phyloP scores from a whole-genome alignment of 2,329 filamentous ascomycete species.

The Penicillium sp. region DNA sequence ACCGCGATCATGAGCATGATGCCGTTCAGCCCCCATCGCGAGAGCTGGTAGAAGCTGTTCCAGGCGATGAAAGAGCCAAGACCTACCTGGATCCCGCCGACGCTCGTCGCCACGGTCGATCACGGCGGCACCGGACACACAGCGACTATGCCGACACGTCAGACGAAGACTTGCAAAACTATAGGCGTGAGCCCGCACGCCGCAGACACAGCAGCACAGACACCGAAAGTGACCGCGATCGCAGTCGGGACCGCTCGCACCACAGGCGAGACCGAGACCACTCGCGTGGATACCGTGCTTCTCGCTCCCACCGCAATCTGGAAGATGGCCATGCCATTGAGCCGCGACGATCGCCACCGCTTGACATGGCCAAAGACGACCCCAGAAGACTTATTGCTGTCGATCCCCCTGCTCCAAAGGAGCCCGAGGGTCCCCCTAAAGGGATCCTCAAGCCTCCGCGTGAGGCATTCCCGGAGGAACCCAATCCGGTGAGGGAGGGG shows the following conservation, averaged over 20 bases:
- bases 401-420: slow-evolving; percentile 32
- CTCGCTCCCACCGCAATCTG: slow-evolving; percentile 20
- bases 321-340: slow-evolving; percentile 15
- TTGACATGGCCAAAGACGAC: slow-evolving; percentile 17
- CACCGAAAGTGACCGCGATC: slow-evolving; percentile 18
- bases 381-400: slow-evolving; percentile 22
- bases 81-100: slow-evolving; percentile 13
- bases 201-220: slow-evolving; percentile 23
- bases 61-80: slow-evolving; percentile 1
- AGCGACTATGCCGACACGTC: slow-evolving; percentile 27
- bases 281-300: slow-evolving; percentile 17
- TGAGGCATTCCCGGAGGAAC: slow-evolving; percentile 75
- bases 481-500: slow-evolving; percentile 73
- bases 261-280: slow-evolving; percentile 15
- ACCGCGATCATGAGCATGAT: slow-evolving; percentile 17
- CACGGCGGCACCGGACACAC: slow-evolving; percentile 17
- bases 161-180: slow-evolving; percentile 28
- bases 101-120: slow-evolving; percentile 17
- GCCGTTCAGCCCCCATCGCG: slow-evolving; percentile 10
- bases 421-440: slow-evolving; percentile 60
- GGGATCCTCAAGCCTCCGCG: slow-evolving; percentile 80
- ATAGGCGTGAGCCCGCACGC: slow-evolving; percentile 23
- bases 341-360: slow-evolving; percentile 13
- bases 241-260: slow-evolving; percentile 7
- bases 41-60: slow-evolving; percentile 13